Evolutionary conservation across 2,329 filamentous ascomycete species (phyloP).

Genomic region (Lasiodiplodia sp.): DNA sequence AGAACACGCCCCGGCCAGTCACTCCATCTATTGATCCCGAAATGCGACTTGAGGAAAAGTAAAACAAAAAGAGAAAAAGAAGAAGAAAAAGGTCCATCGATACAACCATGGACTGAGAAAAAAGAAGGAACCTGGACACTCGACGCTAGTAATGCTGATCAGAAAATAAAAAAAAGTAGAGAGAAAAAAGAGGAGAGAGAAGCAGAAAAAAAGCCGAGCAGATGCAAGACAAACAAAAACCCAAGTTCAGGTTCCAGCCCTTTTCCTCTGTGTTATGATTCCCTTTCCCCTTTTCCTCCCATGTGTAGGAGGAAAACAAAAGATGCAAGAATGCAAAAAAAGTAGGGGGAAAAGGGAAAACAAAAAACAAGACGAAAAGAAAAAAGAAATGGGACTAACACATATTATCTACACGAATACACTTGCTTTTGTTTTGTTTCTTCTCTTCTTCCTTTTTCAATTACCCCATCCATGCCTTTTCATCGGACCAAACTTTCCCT

Average conservation of each 20-base stretch:
- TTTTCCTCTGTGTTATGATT: background rate
- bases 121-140: background rate
- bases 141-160: background rate
- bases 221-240: background rate
- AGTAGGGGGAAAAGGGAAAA: background rate
- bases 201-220: conserved; percentile 24
- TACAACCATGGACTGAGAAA: background rate
- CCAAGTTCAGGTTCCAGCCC: conserved; percentile 13
- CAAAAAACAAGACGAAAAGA: background rate
- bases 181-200: background rate
- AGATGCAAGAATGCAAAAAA: background rate
- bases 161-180: background rate
- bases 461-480: background rate
- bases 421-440: background rate
- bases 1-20: too few species aligned
- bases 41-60: too few species aligned
- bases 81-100: background rate
- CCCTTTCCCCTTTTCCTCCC: background rate
- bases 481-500: background rate
- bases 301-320: background rate
- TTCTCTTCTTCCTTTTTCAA: background rate
- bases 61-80: background rate
- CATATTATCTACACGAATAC: conserved; percentile 26
- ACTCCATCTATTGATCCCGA: too few species aligned
- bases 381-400: background rate